phyloP scores from a whole-genome alignment of 2,329 filamentous ascomycete species.

The Colletotrichum ledebouriae region DNA sequence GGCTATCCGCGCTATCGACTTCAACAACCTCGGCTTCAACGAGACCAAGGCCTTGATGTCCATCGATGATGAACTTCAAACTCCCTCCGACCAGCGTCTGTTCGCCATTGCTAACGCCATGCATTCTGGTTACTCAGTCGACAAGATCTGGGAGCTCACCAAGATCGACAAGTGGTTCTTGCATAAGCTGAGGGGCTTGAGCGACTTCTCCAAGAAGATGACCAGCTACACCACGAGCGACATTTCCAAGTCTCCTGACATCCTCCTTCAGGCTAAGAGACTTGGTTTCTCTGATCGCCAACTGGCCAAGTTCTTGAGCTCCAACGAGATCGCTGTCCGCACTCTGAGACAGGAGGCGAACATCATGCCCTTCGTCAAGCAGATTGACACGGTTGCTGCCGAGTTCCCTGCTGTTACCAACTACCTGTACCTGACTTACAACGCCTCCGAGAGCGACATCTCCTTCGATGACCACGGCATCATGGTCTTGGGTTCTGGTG shows the following conservation, averaged over 20 bases:
- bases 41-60: slow-evolving; percentile 94
- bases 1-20: slow-evolving; percentile 94
- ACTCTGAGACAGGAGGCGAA: slow-evolving; percentile 86
- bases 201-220: slow-evolving; percentile 88
- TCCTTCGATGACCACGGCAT: slow-evolving; percentile 89
- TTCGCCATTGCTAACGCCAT: slow-evolving; percentile 99
- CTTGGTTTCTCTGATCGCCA: slow-evolving; percentile 96
- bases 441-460: slow-evolving; percentile 88
- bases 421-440: slow-evolving; percentile 97
- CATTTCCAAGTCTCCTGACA: slow-evolving; percentile 70
- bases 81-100: slow-evolving; percentile 94
- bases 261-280: slow-evolving; percentile 88
- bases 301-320: slow-evolving; percentile 92
- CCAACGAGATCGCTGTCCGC: slow-evolving; percentile 92
- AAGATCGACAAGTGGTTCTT: slow-evolving; percentile 99
- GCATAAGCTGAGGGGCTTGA: slow-evolving; percentile 89
- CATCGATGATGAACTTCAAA: slow-evolving; percentile 95
- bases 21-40: slow-evolving; percentile 94
- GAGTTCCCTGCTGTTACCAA: slow-evolving; percentile 97
- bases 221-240: slow-evolving; percentile 74
- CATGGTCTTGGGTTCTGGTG: slow-evolving; percentile 96
- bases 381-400: slow-evolving; percentile 97
- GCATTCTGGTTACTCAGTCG: slow-evolving; percentile 91
- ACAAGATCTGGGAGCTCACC: slow-evolving; percentile 98
- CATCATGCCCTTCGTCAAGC: slow-evolving; percentile 92